These are phyloP conservation scores for Tylopilus sp. DNA, from an alignment of 768 basidiomycete species.

Conservation along the genomic window DNA sequence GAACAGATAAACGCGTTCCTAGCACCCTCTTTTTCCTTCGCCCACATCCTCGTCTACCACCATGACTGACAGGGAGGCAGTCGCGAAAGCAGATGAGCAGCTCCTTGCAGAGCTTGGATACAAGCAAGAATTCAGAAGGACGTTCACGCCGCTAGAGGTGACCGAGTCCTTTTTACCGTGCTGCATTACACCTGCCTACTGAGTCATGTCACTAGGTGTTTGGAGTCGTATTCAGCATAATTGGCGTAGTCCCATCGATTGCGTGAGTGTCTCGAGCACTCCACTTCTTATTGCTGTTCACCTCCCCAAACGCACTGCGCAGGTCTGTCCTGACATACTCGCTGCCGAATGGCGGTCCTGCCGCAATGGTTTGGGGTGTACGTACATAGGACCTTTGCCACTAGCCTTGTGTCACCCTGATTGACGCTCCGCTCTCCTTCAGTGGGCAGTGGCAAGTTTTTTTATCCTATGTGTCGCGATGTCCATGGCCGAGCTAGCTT, in stretches of 20 bases:
- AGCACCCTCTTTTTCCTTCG: too few relatives aligned
- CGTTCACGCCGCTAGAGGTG: constrained; percentile 35
- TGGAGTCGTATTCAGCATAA: constrained; percentile 67
- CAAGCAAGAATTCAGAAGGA: constrained; percentile 37
- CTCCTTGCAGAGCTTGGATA: constrained; percentile 36
- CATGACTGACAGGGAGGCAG: constrained; percentile 12
- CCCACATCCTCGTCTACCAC: neutral
- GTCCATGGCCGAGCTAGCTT: neutral
- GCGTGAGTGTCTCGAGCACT: constrained; percentile 39
- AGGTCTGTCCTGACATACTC: constrained; percentile 46
- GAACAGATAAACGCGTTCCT: too few relatives aligned
- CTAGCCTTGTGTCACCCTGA: neutral
- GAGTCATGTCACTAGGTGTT: constrained; percentile 47
- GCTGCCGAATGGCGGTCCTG: constrained; percentile 49
- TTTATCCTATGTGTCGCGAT: neutral
- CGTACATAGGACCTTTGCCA: constrained; percentile 10
- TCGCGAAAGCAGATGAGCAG: constrained; percentile 26
- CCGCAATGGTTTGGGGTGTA: constrained; percentile 46
- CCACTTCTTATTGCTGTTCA: neutral
- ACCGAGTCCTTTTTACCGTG: neutral
- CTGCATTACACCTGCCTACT: neutral
- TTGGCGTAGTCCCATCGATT: constrained; percentile 65
- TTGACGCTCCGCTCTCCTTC: neutral
- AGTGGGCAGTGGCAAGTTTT: neutral
- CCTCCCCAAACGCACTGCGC: neutral